These are phyloP conservation scores for Botrytis porri DNA, from an alignment of 2,329 filamentous ascomycete species.

Conservation along the genomic window DNA sequence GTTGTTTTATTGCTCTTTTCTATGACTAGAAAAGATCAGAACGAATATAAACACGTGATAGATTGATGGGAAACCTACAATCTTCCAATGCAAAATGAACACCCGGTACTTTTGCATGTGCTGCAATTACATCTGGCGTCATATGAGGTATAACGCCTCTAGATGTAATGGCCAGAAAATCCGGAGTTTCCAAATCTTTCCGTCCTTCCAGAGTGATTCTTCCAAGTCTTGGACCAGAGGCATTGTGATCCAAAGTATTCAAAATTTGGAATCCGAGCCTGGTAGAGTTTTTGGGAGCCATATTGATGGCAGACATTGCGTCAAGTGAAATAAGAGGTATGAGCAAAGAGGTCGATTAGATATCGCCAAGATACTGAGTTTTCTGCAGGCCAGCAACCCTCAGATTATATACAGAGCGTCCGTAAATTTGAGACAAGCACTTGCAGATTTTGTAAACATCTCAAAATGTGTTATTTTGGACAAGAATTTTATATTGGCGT, in stretches of 20 bases:
- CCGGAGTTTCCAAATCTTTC: slow-evolving; percentile 73
- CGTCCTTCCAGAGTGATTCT: slow-evolving; percentile 57
- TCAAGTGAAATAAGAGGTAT: not conserved
- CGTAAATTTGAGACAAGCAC: not conserved
- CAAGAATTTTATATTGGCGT: not conserved
- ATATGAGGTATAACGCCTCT: slow-evolving; percentile 84
- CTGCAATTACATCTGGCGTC: slow-evolving; percentile 75
- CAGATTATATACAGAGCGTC: slow-evolving; percentile 25
- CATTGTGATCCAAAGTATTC: slow-evolving; percentile 22
- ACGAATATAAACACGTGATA: slow-evolving; percentile 20
- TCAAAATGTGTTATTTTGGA: slow-evolving; percentile 3
- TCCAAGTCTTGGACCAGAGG: slow-evolving; percentile 32
- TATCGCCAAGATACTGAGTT: slow-evolving; percentile 23
- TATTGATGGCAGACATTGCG: slow-evolving; percentile 19
- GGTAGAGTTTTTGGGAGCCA: slow-evolving; percentile 17
- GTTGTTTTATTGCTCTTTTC: slow-evolving; percentile 46
- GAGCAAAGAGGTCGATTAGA: slow-evolving; percentile 6
- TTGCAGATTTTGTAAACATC: slow-evolving; percentile 20
- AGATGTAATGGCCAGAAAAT: slow-evolving; percentile 76
- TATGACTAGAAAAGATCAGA: slow-evolving; percentile 46
- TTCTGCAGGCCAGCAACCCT: slow-evolving; percentile 33
- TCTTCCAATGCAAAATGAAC: slow-evolving; percentile 87
- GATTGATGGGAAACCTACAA: slow-evolving; percentile 60
- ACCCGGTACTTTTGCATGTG: slow-evolving; percentile 62
- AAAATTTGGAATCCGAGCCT: slow-evolving; percentile 31